These are phyloP conservation scores for Chloropicon primus DNA, from an alignment of 139 green algal genomes.

Conservation along the genomic window DNA sequence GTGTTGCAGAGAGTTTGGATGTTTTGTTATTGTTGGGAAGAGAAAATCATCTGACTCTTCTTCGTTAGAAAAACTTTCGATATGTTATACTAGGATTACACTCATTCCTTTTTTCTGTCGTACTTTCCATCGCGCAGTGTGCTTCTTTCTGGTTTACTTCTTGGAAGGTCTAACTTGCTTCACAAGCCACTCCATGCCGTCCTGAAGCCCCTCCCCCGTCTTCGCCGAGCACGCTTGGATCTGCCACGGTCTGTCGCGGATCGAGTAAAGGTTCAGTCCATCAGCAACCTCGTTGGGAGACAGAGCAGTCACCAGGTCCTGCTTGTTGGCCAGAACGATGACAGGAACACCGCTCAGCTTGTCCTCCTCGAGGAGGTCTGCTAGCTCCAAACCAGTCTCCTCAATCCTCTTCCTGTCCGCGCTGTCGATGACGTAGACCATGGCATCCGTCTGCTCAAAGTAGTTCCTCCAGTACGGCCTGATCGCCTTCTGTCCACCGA, in stretches of 20 bases:
- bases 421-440: slow-evolving; percentile 71
- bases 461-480: slow-evolving; percentile 75
- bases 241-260: slow-evolving; percentile 56
- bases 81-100: no score
- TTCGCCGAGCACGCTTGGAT: slow-evolving; percentile 58
- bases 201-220: slow-evolving; percentile 35
- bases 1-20: no score
- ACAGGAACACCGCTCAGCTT: slow-evolving; percentile 53
- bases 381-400: slow-evolving; percentile 31
- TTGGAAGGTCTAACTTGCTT: slow-evolving; percentile 27
- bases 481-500: slow-evolving; percentile 68
- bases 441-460: slow-evolving; percentile 58
- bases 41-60: no score
- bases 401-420: slow-evolving; percentile 54
- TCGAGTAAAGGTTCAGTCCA: slow-evolving; percentile 35
- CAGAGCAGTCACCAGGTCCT: slow-evolving; percentile 42
- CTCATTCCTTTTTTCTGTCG: no score
- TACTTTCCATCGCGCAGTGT: neutral
- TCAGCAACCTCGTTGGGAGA: slow-evolving; percentile 32
- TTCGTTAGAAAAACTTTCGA: no score
- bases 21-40: no score
- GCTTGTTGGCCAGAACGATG: slow-evolving; percentile 71
- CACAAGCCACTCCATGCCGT: slow-evolving; percentile 61
- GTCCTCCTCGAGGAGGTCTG: slow-evolving; percentile 36
- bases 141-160: neutral